A percentile compares a stretch with the other conserved stretches of the same genome.
These are phyloP conservation scores for Lipomyces kockii DNA, from an alignment of 805 yeast genomes.

Conservation along the genomic window DNA sequence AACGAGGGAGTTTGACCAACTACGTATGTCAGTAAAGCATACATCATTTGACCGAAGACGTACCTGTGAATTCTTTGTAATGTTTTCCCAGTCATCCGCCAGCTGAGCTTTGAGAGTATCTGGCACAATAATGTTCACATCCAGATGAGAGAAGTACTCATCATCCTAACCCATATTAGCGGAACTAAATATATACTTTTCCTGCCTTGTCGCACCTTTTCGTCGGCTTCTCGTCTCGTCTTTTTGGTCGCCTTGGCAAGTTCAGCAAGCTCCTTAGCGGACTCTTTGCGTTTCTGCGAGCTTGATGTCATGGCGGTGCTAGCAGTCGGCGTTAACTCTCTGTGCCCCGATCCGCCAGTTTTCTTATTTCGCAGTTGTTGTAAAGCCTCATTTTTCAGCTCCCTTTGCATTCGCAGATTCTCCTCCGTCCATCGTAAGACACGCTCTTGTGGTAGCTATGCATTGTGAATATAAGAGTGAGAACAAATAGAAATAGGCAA, in stretches of 20 bases:
- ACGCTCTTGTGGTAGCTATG: constrained; percentile 54
- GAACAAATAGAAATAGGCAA: neutral
- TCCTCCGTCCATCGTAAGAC: constrained; percentile 71
- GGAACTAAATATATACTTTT: neutral
- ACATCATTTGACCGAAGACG: neutral
- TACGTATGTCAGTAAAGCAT: constrained; percentile 11
- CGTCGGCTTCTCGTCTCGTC: constrained; percentile 32
- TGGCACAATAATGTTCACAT: constrained; percentile 64
- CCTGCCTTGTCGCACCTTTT: constrained; percentile 17
- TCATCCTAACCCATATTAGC: constrained; percentile 20
- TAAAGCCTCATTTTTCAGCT: constrained; percentile 57
- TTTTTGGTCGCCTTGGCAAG: constrained; percentile 23
- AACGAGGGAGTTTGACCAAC: constrained; percentile 66
- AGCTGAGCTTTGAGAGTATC: constrained; percentile 68
- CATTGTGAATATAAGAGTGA: neutral
- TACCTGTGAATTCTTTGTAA: constrained; percentile 74
- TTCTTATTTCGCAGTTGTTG: constrained; percentile 40
- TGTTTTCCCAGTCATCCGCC: constrained; percentile 92
- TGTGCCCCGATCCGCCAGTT: constrained; percentile 24
- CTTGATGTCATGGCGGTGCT: constrained; percentile 17
- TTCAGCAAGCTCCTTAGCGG: constrained; percentile 20
- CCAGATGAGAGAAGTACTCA: constrained; percentile 45
- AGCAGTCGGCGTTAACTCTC: constrained; percentile 25
- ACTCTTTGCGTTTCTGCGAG: constrained; percentile 35
- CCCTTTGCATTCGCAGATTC: constrained; percentile 65